Conservation (phyloP, 148 eudicot genomes). For the Camellia granthamiana region DNA sequence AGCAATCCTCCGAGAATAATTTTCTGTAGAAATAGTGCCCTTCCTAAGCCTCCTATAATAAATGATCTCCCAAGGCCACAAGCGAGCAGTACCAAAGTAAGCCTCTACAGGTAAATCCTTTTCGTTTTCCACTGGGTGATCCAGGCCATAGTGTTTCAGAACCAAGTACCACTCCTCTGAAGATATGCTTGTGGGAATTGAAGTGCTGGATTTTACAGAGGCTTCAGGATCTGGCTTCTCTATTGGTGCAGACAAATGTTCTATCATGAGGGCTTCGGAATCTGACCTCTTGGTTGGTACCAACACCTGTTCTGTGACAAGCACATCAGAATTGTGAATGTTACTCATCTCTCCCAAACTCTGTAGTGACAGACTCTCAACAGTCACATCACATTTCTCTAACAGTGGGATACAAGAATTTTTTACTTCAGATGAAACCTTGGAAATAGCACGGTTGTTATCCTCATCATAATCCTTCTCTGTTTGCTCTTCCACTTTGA, state of each 20-base stretch:
- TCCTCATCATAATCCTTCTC: conserved; percentile 10
- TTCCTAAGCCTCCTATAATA: conserved; percentile 58
- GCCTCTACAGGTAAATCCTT: conserved; percentile 30
- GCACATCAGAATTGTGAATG: conserved; percentile 13
- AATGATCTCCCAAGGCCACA: conserved; percentile 61
- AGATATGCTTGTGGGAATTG: conserved; percentile 26
- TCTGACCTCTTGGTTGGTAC: conserved; percentile 16
- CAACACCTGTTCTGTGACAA: background rate
- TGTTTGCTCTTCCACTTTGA: conserved; percentile 8
- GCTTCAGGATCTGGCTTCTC: conserved; percentile 16
- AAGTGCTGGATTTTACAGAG: conserved; percentile 16
- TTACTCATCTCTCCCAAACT: conserved; percentile 13
- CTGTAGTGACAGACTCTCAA: conserved; percentile 7
- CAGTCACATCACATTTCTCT: conserved; percentile 14
- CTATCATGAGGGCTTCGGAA: conserved; percentile 1
- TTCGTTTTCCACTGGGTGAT: conserved; percentile 27
- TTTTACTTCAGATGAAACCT: conserved; percentile 1
- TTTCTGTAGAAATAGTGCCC: conserved; percentile 47
- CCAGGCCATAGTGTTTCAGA: conserved; percentile 45
- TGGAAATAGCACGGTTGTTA: background rate
- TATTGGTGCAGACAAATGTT: background rate
- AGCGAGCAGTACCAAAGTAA: conserved; percentile 55
- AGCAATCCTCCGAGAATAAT: conserved; percentile 47
- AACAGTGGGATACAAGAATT: background rate
- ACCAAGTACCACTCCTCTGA: conserved; percentile 39